phyloP scores from a whole-genome alignment of 352 stramenopile genomes.

The Phytophthora megakarya region DNA sequence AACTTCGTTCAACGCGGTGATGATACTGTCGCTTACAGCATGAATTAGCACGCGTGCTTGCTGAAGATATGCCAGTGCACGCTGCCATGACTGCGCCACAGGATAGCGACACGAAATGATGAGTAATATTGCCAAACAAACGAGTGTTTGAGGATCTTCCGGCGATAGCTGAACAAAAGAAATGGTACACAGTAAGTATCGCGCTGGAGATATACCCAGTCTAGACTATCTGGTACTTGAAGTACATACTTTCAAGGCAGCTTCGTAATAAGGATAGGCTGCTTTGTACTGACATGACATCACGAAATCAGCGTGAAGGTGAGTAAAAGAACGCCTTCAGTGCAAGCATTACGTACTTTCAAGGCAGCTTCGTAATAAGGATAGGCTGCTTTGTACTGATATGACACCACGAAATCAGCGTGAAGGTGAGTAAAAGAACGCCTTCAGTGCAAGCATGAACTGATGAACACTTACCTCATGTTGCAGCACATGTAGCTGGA shows the following conservation, averaged over 20 bases:
- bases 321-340: not conserved
- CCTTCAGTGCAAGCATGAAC: not conserved
- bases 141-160: conserved; percentile 45
- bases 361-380: conserved; percentile 56
- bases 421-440: not conserved
- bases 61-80: conserved; percentile 45
- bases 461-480: conserved; percentile 45
- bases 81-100: conserved; percentile 52
- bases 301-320: not conserved
- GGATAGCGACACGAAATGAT: conserved; percentile 69
- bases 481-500: conserved; percentile 56
- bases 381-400: conserved; percentile 58
- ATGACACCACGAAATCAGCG: conserved; percentile 12
- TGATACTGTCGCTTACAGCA: conserved; percentile 9
- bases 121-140: conserved; percentile 56
- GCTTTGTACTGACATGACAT: conserved; percentile 58
- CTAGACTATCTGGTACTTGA: too few relatives aligned
- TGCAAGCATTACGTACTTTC: conserved; percentile 35
- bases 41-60: conserved; percentile 25
- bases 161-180: conserved; percentile 33
- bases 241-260: conserved; percentile 50
- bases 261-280: conserved; percentile 55
- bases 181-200: not conserved
- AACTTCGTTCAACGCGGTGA: conserved; percentile 32
- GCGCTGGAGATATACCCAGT: too few relatives aligned